phyloP scores from a whole-genome alignment of 192 early-diverging fungal genomes.

The Linnemannia zychae region DNA sequence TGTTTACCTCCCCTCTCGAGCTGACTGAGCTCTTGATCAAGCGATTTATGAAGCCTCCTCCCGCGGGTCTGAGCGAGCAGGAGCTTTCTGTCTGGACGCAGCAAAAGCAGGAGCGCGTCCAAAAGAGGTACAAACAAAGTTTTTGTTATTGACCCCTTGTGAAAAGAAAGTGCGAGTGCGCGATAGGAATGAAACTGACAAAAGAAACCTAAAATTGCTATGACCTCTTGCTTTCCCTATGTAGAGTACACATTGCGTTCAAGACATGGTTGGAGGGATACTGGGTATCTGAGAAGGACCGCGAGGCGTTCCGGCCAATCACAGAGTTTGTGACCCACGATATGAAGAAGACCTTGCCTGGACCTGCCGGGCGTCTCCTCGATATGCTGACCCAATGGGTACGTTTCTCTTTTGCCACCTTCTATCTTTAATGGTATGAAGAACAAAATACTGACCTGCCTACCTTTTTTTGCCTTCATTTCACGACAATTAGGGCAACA shows the following conservation, averaged over 20 bases:
- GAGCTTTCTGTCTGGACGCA: conserved; percentile 72
- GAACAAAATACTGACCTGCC: not conserved
- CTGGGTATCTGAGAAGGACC: conserved; percentile 71
- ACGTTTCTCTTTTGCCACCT: conserved; percentile 4
- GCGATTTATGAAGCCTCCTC: conserved; percentile 78
- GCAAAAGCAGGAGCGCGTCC: conserved; percentile 53
- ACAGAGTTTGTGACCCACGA: conserved; percentile 66
- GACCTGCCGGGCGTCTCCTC: conserved; percentile 60
- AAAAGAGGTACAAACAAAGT: conserved; percentile 37
- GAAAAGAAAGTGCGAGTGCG: not conserved
- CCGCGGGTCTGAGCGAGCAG: conserved; percentile 57
- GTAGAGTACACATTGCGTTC: conserved; percentile 82
- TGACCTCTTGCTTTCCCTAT: not conserved
- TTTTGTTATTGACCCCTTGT: conserved; percentile 20
- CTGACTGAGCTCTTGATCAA: conserved; percentile 73
- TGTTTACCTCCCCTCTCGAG: conserved; percentile 79
- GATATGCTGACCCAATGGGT: conserved; percentile 70
- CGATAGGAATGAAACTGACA: not conserved
- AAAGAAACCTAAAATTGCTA: not conserved
- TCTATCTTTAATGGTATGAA: not conserved
- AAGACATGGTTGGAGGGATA: conserved; percentile 88
- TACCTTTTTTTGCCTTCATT: not conserved
- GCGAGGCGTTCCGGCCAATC: conserved; percentile 59
- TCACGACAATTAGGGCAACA: conserved; percentile 15
- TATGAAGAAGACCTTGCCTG: conserved; percentile 60